phyloP scores from a whole-genome alignment of 371 early-diverging fungal genomes.

The Rhizomucor miehei region DNA sequence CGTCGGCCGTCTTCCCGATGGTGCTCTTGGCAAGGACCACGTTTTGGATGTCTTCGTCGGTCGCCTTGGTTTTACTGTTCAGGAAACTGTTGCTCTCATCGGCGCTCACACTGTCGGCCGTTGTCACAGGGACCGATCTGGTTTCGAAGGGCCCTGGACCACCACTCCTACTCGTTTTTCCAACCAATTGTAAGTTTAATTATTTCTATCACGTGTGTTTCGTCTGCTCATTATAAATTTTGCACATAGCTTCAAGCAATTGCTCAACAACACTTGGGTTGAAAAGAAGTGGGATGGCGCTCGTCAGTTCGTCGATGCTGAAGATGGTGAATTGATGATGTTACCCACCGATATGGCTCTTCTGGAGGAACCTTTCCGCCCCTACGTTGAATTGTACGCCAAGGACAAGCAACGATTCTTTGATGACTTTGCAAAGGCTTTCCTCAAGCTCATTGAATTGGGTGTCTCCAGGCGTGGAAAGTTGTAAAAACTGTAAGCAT shows the following conservation, averaged over 20 bases:
- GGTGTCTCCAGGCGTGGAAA: conserved; percentile 60
- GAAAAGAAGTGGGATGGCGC: conserved; percentile 74
- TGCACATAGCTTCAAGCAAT: conserved; percentile 53
- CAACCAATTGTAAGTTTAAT: conserved; percentile 63
- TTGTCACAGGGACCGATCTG: conserved; percentile 81
- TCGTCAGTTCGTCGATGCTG: conserved; percentile 70
- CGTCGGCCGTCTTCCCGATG: conserved; percentile 86
- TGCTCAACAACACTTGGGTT: conserved; percentile 68
- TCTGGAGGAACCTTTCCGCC: conserved; percentile 65
- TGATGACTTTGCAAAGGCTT: conserved; percentile 79
- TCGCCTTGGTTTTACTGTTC: conserved; percentile 76
- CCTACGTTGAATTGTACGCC: conserved; percentile 76
- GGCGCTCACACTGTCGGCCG: conserved; percentile 92
- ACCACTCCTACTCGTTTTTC: conserved; percentile 81
- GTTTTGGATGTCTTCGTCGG: conserved; percentile 72
- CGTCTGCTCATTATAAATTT: conserved; percentile 1
- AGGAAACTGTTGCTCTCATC: conserved; percentile 79
- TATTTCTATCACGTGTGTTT: neutral
- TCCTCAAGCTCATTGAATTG: conserved; percentile 78
- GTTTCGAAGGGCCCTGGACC: conserved; percentile 89
- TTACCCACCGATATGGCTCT: conserved; percentile 85
- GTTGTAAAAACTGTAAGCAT: conserved; percentile 25
- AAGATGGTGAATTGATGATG: conserved; percentile 78
- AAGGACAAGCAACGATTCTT: conserved; percentile 75
- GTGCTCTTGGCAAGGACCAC: conserved; percentile 67